These are phyloP conservation scores for Phytophthora sojae DNA, from an alignment of 352 stramenopile genomes.

Conservation along the genomic window DNA sequence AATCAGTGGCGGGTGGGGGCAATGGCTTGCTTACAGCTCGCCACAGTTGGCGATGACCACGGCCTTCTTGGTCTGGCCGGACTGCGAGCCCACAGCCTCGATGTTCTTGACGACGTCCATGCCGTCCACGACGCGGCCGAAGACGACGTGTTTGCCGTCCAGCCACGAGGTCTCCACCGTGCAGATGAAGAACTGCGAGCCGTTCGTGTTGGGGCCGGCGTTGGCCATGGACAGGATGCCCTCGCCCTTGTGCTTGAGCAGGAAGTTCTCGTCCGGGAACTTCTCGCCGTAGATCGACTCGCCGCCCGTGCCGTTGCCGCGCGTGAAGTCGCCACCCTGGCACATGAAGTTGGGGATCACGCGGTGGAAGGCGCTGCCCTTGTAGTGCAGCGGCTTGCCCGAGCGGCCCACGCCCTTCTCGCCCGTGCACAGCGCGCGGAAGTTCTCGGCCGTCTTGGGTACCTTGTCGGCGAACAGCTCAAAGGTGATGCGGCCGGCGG, in stretches of 20 bases:
- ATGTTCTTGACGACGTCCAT: constrained; percentile 94
- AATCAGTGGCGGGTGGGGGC: constrained; percentile 14
- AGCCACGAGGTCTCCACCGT: constrained; percentile 95
- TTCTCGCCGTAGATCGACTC: constrained; percentile 95
- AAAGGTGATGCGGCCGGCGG: constrained; percentile 91
- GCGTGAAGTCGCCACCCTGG: constrained; percentile 97
- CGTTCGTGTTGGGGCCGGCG: constrained; percentile 96
- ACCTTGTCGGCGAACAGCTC: constrained; percentile 91
- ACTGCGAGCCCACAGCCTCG: constrained; percentile 77
- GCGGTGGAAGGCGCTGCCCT: constrained; percentile 97
- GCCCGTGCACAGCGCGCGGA: constrained; percentile 97
- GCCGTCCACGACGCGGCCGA: constrained; percentile 93
- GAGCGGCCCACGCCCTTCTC: constrained; percentile 92
- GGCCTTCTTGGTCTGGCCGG: constrained; percentile 91
- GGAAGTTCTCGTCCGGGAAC: constrained; percentile 98
- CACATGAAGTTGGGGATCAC: constrained; percentile 97
- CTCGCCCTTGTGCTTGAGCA: constrained; percentile 95
- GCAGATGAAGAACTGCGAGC: constrained; percentile 98
- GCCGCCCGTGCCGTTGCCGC: constrained; percentile 95
- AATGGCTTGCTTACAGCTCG: constrained; percentile 61
- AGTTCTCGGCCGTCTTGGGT: constrained; percentile 98
- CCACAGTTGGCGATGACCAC: constrained; percentile 98
- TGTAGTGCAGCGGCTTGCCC: constrained; percentile 96
- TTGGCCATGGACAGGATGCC: constrained; percentile 98
- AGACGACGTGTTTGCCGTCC: constrained; percentile 98